Evolutionary conservation across 495 filamentous ascomycete genomes (phyloP), one percentile per base, ranked within the genome.

Genomic region (Astrothelium subdiscretum): DNA sequence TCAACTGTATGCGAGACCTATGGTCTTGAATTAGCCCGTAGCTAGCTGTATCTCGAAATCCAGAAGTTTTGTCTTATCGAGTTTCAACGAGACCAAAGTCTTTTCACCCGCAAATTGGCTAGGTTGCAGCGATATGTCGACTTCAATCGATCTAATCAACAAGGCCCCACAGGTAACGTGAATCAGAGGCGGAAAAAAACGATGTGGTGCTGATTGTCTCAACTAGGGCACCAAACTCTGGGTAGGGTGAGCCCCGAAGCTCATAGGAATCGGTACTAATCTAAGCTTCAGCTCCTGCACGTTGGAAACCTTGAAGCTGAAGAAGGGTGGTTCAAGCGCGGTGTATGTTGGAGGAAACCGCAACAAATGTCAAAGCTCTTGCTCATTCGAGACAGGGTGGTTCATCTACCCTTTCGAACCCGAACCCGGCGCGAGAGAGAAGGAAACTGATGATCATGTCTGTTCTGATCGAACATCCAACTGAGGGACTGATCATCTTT

Each of bases 401-500:
- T 20, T 62, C 54, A 0, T 69, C 67, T 29, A 63, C 64, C 0
- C 59, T 63, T 1, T 71, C 69, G 2, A 66, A 69, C 40, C 59
- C 60, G 8, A 66, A 69, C 31, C 64, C 69, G 6, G 60, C 31
- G 3, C 62, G 54, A 40, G 59, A 72, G 31, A 72, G 79, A 20
- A 67, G 79, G 12, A 74, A 79, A 59, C 61, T 80, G 10, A 66
- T 77, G 6, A 65, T 80, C 32, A 67, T 79, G 31, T 71, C 74
- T 24, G 75, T 72, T 0, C 69, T 82, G 2, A 82, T 82, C 60
- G 75, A 81, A 27, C 75, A 83, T 64, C 80, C 80, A 0, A 71
- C 70, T 12, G 72, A 78, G 40, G 80, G 81, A 6, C 67, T 78
- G 20, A 80, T 82, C 57, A 71, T 83, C 0, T 82, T 71, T 67